Conservation (phyloP, 1,284 basidiomycete genomes). For the Boletus sp. region DNA sequence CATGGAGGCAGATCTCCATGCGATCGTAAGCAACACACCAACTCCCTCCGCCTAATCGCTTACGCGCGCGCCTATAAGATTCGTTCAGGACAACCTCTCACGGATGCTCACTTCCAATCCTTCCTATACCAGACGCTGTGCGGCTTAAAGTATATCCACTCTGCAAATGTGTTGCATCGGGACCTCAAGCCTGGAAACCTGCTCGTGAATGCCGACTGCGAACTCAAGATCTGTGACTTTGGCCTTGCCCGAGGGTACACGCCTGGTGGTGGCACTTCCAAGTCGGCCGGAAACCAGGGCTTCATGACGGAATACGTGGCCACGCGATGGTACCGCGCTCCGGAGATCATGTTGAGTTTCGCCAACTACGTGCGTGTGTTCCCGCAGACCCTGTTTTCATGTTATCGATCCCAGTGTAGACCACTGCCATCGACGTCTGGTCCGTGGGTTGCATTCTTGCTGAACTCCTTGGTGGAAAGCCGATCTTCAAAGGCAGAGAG, state of each 20-base stretch:
- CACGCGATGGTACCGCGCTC: conserved; percentile 96
- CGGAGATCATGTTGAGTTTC: conserved; percentile 97
- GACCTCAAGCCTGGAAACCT: conserved; percentile 97
- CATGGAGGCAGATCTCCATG: conserved; percentile 99
- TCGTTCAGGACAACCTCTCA: conserved; percentile 94
- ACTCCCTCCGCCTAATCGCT: background rate
- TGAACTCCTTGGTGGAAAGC: conserved; percentile 93
- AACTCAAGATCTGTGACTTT: conserved; percentile 98
- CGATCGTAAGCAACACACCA: conserved; percentile 63
- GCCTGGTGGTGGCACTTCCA: conserved; percentile 68
- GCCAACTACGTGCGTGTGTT: conserved; percentile 78
- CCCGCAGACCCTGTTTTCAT: background rate
- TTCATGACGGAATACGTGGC: conserved; percentile 99
- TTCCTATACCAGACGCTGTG: conserved; percentile 99
- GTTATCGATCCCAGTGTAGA: conserved; percentile 39
- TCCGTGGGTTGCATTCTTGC: conserved; percentile 97
- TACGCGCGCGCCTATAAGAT: conserved; percentile 52
- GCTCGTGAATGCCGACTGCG: conserved; percentile 97
- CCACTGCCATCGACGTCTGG: conserved; percentile 93
- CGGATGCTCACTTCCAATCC: conserved; percentile 97
- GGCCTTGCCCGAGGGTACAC: conserved; percentile 95
- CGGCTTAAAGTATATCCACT: conserved; percentile 98
- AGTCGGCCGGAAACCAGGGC: conserved; percentile 77
- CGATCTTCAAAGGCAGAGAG: conserved; percentile 98
- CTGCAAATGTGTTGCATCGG: conserved; percentile 95